Percentiles rank a stretch among this genome's conserved stretches.
Evolutionary conservation across 345 rosid genomes (phyloP).

Genomic region (Corchorus capsularis): DNA sequence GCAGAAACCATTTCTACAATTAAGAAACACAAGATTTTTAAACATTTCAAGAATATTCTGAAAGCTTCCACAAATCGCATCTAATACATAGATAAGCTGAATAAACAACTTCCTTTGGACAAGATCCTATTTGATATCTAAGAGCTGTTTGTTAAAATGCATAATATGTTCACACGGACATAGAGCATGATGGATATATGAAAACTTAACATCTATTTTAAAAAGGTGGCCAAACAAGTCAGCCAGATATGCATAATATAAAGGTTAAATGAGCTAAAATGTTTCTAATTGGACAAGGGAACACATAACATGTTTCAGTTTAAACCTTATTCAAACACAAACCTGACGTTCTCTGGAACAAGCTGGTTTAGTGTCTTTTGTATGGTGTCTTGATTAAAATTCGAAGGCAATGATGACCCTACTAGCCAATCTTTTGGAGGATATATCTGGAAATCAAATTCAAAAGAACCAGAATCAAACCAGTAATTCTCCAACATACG

Average conservation of each 20-base stretch:
- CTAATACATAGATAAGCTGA: background rate
- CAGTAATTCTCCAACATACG: background rate
- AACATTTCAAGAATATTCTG: background rate
- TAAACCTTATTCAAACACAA: constrained; percentile 13
- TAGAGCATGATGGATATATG: background rate
- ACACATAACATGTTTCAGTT: background rate
- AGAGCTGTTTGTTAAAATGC: background rate
- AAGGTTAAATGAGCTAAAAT: background rate
- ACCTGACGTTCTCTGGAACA: constrained; percentile 70
- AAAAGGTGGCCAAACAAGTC: background rate
- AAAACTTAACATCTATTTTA: background rate
- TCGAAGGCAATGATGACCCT: constrained; percentile 73
- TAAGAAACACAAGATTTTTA: background rate
- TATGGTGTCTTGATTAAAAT: constrained; percentile 57
- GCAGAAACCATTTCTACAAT: background rate
- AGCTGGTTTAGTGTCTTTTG: constrained; percentile 66
- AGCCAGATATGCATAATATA: background rate
- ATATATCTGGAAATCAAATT: constrained; percentile 51
- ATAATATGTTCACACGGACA: background rate
- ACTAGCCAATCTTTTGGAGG: constrained; percentile 87
- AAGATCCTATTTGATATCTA: background rate
- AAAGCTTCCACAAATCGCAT: background rate
- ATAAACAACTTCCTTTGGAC: background rate
- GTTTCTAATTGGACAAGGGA: background rate
- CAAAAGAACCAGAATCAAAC: constrained; percentile 4